These are phyloP conservation scores for Yamadazyma triangularis DNA, from an alignment of 1,139 yeast species.

Conservation along the genomic window DNA sequence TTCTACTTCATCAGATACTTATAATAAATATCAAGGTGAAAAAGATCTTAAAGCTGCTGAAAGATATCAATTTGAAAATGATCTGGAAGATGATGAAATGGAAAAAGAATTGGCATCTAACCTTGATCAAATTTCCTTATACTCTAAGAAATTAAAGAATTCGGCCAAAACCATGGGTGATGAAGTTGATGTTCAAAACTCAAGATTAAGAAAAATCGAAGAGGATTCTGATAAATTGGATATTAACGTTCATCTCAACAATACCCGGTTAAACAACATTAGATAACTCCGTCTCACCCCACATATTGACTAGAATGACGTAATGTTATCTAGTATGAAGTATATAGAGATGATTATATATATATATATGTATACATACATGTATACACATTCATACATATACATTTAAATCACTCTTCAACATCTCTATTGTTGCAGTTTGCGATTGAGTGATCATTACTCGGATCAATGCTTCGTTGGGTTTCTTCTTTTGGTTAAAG, in stretches of 20 bases:
- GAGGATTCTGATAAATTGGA: constrained; percentile 55
- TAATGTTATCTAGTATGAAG: too few species aligned
- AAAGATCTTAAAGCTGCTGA: constrained; percentile 44
- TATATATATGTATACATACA: too few species aligned
- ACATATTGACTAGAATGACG: too few species aligned
- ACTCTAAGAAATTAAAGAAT: constrained; percentile 39
- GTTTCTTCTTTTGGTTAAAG: too few species aligned
- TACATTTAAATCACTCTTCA: too few species aligned
- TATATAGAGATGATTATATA: too few species aligned
- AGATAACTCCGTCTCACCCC: too few species aligned
- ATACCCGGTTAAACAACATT: constrained; percentile 41
- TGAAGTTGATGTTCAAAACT: constrained; percentile 50
- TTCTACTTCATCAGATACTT: constrained; percentile 35
- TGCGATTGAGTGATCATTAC: too few species aligned
- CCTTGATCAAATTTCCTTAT: constrained; percentile 48
- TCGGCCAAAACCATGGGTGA: constrained; percentile 44
- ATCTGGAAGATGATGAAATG: constrained; percentile 56
- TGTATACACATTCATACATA: too few species aligned
- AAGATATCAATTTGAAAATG: constrained; percentile 49
- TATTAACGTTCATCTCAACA: constrained; percentile 50
- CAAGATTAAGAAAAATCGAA: constrained; percentile 44
- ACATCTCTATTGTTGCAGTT: too few species aligned
- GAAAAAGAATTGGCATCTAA: constrained; percentile 53
- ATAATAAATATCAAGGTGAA: constrained; percentile 49
- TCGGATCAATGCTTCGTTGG: too few species aligned